Conservation (phyloP, 2,329 filamentous ascomycete genomes). For the Colletotrichum plurivorum region DNA sequence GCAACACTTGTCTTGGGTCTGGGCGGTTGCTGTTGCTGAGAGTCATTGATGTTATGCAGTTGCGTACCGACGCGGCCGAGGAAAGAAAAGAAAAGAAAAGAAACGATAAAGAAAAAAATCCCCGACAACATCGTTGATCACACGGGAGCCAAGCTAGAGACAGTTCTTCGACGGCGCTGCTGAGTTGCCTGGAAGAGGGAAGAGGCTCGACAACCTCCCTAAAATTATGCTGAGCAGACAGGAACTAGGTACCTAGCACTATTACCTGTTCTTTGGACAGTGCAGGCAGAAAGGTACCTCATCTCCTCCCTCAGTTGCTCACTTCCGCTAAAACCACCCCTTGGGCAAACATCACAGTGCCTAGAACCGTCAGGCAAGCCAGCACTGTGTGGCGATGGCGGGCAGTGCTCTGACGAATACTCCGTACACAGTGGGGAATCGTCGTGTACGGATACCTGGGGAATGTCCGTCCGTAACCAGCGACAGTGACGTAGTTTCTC, state of each 20-base stretch:
- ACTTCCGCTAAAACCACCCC: neutral
- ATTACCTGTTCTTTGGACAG: conserved; percentile 13
- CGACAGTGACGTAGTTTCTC: conserved; percentile 29
- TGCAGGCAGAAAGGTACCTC: conserved; percentile 15
- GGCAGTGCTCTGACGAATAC: conserved; percentile 9
- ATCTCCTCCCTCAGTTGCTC: neutral
- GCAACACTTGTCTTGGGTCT: neutral
- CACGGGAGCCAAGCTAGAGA: conserved; percentile 31
- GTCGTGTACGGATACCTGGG: conserved; percentile 34
- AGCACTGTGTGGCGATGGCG: conserved; percentile 13
- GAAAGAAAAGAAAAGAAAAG: conserved; percentile 21
- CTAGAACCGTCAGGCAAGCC: fast-evolving
- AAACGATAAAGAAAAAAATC: conserved; percentile 27
- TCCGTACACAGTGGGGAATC: conserved; percentile 35
- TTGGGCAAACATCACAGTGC: neutral
- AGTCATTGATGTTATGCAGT: too few species aligned
- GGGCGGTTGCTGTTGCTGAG: too few species aligned
- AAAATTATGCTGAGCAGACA: conserved; percentile 18
- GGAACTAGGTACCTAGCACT: neutral
- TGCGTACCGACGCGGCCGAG: neutral
- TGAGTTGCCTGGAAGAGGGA: conserved; percentile 20
- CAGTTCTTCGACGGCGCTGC: conserved; percentile 35
- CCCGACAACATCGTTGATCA: conserved; percentile 33
- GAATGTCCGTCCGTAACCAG: conserved; percentile 30
- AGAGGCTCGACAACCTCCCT: neutral